Percentiles rank a stretch among this genome's conserved stretches.
These are phyloP conservation scores for Hyphopichia buzzinii DNA, from an alignment of 1,139 yeast species.

Conservation along the genomic window DNA sequence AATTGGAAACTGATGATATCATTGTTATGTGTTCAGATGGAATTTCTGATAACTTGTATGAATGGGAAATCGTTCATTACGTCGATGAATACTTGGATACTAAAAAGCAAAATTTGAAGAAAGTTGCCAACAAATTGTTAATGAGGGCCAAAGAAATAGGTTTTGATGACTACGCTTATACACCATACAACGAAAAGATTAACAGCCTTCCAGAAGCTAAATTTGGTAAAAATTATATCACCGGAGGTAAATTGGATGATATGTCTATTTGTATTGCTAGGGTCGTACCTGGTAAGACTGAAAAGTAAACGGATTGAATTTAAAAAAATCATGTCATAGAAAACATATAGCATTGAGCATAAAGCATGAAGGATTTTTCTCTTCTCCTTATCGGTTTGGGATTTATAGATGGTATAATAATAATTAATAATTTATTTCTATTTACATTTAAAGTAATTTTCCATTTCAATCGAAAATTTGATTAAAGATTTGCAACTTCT, in stretches of 20 bases:
- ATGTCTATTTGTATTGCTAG: constrained; percentile 52
- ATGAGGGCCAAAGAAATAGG: constrained; percentile 50
- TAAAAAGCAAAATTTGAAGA: constrained; percentile 30
- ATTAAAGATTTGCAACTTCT: constrained; percentile 43
- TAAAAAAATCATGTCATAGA: no score
- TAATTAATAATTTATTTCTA: no score
- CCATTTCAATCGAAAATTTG: no score
- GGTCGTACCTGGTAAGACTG: constrained; percentile 27
- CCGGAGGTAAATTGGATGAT: constrained; percentile 59
- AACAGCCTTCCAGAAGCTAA: constrained; percentile 38
- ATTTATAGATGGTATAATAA: no score
- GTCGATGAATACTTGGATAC: constrained; percentile 30
- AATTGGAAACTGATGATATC: constrained; percentile 41
- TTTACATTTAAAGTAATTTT: no score
- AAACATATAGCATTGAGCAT: no score
- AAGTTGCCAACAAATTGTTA: constrained; percentile 39
- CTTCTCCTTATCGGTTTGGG: not conserved
- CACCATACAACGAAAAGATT: constrained; percentile 55
- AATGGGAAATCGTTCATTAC: constrained; percentile 42
- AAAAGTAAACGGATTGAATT: no score
- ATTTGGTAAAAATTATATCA: constrained; percentile 32
- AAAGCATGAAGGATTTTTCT: no score
- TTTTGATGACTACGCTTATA: constrained; percentile 52
- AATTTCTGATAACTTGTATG: constrained; percentile 51
- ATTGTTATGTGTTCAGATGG: constrained; percentile 55